Evolutionary conservation across 306 rosid genomes (phyloP).

Genomic region (Vigna unguiculata): DNA sequence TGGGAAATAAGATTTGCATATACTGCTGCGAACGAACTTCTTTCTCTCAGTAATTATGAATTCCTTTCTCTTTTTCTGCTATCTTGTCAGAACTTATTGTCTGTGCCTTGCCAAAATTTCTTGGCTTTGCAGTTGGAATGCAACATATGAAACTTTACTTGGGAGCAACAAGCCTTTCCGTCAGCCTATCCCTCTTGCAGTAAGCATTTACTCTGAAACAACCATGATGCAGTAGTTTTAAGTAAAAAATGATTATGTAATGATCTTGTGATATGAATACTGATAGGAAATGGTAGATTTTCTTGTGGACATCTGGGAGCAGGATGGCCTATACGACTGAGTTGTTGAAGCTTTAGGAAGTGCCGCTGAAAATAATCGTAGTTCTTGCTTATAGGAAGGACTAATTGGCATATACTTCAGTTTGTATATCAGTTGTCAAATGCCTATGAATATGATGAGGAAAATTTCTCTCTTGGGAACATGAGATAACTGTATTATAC

Average conservation of each 20-base stretch:
- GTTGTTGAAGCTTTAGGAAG: slow-evolving; percentile 42
- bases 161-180: slow-evolving; percentile 90
- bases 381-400: slow-evolving; percentile 53
- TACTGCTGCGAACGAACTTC: neutral
- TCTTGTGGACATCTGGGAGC: slow-evolving; percentile 94
- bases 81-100: slow-evolving; percentile 68
- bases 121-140: slow-evolving; percentile 94
- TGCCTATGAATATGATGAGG: slow-evolving; percentile 45
- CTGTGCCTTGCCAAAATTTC: slow-evolving; percentile 58
- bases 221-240: neutral
- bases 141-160: slow-evolving; percentile 81
- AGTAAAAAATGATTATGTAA: slow-evolving; percentile 25
- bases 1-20: slow-evolving; percentile 28
- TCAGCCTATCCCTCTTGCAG: slow-evolving; percentile 81
- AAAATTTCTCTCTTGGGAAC: slow-evolving; percentile 40
- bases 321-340: slow-evolving; percentile 91
- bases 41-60: slow-evolving; percentile 50
- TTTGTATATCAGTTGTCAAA: slow-evolving; percentile 51
- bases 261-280: slow-evolving; percentile 13
- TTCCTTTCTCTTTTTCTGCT: slow-evolving; percentile 31
- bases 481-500: slow-evolving; percentile 40
- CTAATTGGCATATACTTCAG: slow-evolving; percentile 42
- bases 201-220: slow-evolving; percentile 51
- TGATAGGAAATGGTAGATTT: slow-evolving; percentile 98
- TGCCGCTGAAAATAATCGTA: slow-evolving; percentile 45